Conservation (phyloP, 2,329 filamentous ascomycete species). For the Clarireedia homoeocarpa region DNA sequence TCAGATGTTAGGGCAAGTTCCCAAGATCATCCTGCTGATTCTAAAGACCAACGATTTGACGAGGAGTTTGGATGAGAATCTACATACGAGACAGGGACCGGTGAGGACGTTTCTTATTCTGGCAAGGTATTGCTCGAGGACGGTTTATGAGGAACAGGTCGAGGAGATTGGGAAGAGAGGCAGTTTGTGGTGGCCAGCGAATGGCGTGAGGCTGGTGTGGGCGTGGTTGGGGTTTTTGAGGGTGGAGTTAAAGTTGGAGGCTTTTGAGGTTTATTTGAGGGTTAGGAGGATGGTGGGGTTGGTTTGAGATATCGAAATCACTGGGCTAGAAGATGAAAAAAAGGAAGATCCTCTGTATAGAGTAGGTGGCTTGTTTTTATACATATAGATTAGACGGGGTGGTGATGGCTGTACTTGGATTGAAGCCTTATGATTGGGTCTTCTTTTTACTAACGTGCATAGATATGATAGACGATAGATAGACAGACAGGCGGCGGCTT, state of each 20-base stretch:
- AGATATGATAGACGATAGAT: too few relatives aligned
- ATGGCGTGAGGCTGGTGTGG: conserved; percentile 43
- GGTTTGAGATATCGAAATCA: background rate
- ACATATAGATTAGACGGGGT: too few relatives aligned
- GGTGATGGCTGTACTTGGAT: too few relatives aligned
- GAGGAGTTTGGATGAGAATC: conserved; percentile 82
- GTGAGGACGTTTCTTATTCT: conserved; percentile 61
- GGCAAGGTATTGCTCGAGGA: conserved; percentile 58
- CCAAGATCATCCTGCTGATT: conserved; percentile 86
- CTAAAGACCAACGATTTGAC: conserved; percentile 98
- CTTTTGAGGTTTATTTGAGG: conserved; percentile 54
- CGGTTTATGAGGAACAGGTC: conserved; percentile 57
- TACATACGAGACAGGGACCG: conserved; percentile 64
- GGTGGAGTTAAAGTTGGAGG: conserved; percentile 54
- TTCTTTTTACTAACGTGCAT: too few relatives aligned
- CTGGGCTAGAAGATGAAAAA: too few relatives aligned
- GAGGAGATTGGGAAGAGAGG: conserved; percentile 47
- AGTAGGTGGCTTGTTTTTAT: too few relatives aligned
- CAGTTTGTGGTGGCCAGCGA: conserved; percentile 51
- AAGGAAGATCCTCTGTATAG: too few relatives aligned
- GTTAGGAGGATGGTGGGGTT: conserved; percentile 40
- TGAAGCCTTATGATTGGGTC: too few relatives aligned
- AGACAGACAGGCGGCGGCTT: too few relatives aligned
- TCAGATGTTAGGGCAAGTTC: conserved; percentile 79
- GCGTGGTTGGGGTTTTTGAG: conserved; percentile 52